Conservation (phyloP, 2,329 filamentous ascomycete genomes). For the Venturia asperata region DNA sequence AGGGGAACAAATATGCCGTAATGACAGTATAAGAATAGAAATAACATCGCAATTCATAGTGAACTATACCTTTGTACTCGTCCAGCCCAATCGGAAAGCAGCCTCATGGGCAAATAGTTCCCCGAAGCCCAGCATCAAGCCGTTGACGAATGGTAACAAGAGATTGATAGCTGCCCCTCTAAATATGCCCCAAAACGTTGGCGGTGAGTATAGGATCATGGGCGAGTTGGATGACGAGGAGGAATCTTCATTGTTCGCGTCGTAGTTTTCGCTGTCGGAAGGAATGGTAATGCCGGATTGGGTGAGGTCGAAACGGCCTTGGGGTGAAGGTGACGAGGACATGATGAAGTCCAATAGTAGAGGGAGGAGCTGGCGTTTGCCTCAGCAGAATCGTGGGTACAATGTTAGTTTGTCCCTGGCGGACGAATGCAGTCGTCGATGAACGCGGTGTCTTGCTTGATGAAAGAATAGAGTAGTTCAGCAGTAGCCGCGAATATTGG, state of each 20-base stretch:
- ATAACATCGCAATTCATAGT: not conserved
- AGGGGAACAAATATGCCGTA: not conserved
- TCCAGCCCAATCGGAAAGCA: conserved; percentile 89
- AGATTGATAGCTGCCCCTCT: conserved; percentile 92
- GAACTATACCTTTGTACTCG: conserved; percentile 73
- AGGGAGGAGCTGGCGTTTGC: not conserved
- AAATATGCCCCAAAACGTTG: conserved; percentile 77
- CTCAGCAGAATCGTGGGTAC: not conserved
- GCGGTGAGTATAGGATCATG: conserved; percentile 80
- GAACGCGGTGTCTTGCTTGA: conserved; percentile 3
- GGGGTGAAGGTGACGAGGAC: not conserved
- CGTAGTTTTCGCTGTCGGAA: conserved; percentile 80
- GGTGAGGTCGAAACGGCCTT: conserved; percentile 48
- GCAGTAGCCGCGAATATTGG: not conserved
- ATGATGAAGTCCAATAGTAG: not conserved
- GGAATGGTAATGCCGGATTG: conserved; percentile 70
- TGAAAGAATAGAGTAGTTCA: not conserved
- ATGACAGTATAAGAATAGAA: not conserved
- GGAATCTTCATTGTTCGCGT: conserved; percentile 52
- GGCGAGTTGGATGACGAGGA: conserved; percentile 51
- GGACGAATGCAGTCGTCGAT: not conserved
- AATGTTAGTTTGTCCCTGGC: not conserved
- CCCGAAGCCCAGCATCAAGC: conserved; percentile 95
- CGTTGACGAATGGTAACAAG: conserved; percentile 92
- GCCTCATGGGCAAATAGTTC: conserved; percentile 95